Conservation (phyloP, 148 eudicot genomes). For the Amaranthus palmeri region DNA sequence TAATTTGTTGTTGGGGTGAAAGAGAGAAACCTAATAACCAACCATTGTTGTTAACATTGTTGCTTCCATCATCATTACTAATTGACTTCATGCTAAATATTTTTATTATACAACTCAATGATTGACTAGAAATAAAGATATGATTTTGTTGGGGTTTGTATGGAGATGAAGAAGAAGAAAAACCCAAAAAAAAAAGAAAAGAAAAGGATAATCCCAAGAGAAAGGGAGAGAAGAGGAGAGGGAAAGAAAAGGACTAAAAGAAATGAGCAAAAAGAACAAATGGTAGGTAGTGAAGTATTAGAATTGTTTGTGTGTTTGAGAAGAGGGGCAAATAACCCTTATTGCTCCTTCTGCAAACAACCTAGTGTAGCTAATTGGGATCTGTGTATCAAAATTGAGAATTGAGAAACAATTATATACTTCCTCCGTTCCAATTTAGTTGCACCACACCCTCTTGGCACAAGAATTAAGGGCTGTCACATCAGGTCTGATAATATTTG, state of each 20-base stretch:
- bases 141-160: constrained; percentile 24
- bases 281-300: constrained; percentile 8
- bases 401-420: constrained; percentile 40
- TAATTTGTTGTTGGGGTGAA: constrained; percentile 25
- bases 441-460: too few relatives aligned
- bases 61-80: constrained; percentile 32
- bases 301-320: constrained; percentile 6
- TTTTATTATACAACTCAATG: constrained; percentile 18
- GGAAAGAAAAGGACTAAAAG: constrained; percentile 5
- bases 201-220: constrained; percentile 39
- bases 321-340: constrained; percentile 5
- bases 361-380: constrained; percentile 49
- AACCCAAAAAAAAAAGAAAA: constrained; percentile 6
- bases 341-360: constrained; percentile 12
- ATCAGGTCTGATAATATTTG: too few relatives aligned
- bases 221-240: constrained; percentile 1
- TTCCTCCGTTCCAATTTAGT: too few relatives aligned
- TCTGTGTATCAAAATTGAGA: constrained; percentile 50
- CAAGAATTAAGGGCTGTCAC: too few relatives aligned
- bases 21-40: constrained; percentile 46
- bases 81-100: constrained; percentile 46
- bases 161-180: constrained; percentile 24
- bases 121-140: constrained; percentile 25
- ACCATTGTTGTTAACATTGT: constrained; percentile 24
- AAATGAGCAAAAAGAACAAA: constrained; percentile 27